These are phyloP conservation scores for Trichosporon sp. DNA, from an alignment of 1,284 basidiomycete species.

Conservation along the genomic window DNA sequence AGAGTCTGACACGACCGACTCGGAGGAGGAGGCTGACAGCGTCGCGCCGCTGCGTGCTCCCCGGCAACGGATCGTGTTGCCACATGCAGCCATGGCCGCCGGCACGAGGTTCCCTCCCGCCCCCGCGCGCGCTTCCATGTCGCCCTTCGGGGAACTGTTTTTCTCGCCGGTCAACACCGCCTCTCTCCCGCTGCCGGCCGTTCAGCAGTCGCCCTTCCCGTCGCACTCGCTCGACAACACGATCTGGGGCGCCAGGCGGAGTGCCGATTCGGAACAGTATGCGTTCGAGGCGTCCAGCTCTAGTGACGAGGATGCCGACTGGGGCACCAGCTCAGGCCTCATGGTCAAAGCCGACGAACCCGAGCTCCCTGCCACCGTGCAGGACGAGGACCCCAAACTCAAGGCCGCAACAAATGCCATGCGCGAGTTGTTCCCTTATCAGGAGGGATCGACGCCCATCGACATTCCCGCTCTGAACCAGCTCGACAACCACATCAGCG, in stretches of 20 bases:
- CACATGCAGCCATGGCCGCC: slow-evolving; percentile 9
- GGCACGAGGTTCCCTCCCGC: slow-evolving; percentile 11
- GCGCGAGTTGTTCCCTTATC: slow-evolving; percentile 37
- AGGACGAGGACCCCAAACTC: slow-evolving; percentile 36
- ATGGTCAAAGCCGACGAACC: slow-evolving; percentile 31
- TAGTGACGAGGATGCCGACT: slow-evolving; percentile 41
- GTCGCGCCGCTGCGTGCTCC: slow-evolving; percentile 15
- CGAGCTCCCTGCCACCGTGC: slow-evolving; percentile 17
- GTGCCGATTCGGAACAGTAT: slow-evolving; percentile 20
- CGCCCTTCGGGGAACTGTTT: slow-evolving; percentile 36
- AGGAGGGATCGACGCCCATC: slow-evolving; percentile 3
- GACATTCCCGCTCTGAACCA: slow-evolving; percentile 30
- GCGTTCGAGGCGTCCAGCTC: slow-evolving; percentile 33
- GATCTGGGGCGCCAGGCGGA: slow-evolving; percentile 36
- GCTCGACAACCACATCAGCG: slow-evolving; percentile 33
- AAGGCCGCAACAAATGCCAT: slow-evolving; percentile 44
- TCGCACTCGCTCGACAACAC: slow-evolving; percentile 48
- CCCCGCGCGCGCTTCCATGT: slow-evolving; percentile 15
- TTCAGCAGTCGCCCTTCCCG: slow-evolving; percentile 40
- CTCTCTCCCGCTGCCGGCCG: slow-evolving; percentile 15
- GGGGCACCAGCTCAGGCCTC: slow-evolving; percentile 35
- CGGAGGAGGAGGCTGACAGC: slow-evolving; percentile 31
- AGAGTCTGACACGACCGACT: slow-evolving; percentile 38
- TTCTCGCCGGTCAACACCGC: slow-evolving; percentile 24
- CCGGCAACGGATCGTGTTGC: slow-evolving; percentile 17